These are phyloP conservation scores for Boletus reticuloceps DNA, from an alignment of 768 basidiomycete species.

Conservation along the genomic window DNA sequence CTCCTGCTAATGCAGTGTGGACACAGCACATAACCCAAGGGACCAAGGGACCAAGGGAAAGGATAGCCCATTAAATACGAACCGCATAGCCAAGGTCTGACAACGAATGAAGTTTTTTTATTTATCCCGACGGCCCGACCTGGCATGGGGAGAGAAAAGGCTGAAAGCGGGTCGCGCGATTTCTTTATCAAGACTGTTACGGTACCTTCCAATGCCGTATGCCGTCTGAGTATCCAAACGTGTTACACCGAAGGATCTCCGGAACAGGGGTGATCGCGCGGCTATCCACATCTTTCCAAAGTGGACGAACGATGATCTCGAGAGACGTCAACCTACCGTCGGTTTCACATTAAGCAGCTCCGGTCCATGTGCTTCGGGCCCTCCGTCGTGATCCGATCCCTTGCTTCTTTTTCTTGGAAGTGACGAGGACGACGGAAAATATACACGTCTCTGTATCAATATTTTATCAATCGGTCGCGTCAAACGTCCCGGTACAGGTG, in stretches of 20 bases:
- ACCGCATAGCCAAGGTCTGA: neutral
- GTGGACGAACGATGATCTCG: slow-evolving; percentile 8
- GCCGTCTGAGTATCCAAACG: neutral
- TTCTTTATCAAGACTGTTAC: slow-evolving; percentile 5
- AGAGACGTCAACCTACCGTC: slow-evolving; percentile 9
- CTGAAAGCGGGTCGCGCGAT: slow-evolving; percentile 1
- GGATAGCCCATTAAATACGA: neutral
- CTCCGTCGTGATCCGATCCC: slow-evolving; percentile 6
- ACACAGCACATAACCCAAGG: neutral
- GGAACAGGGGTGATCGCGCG: slow-evolving; percentile 15
- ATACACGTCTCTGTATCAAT: neutral
- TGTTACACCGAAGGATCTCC: slow-evolving; percentile 1
- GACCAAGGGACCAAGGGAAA: neutral
- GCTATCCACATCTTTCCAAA: slow-evolving; percentile 24
- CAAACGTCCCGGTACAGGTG: neutral
- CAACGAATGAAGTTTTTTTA: neutral
- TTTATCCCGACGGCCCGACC: neutral
- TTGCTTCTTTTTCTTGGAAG: slow-evolving; percentile 6
- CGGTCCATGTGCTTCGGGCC: neutral
- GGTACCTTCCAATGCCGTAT: slow-evolving; percentile 11
- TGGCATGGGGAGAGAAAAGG: neutral
- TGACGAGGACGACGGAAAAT: neutral
- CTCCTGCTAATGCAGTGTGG: neutral
- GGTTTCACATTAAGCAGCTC: neutral
- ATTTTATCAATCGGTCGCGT: neutral